Evolutionary conservation across 345 rosid genomes (phyloP).

Genomic region (Salix dunnii): DNA sequence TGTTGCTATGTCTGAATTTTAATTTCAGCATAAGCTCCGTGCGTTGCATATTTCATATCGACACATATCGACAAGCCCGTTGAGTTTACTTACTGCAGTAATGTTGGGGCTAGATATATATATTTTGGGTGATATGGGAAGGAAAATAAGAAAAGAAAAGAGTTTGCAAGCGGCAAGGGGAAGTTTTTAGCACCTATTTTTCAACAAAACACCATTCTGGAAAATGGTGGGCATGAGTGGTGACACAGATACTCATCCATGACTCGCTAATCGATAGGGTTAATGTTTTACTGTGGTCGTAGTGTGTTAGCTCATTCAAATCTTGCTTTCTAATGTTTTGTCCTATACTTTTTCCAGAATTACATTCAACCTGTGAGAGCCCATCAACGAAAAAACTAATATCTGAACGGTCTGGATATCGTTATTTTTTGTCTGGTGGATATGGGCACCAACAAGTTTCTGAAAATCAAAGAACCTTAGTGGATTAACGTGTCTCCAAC

Average conservation of each 20-base stretch:
- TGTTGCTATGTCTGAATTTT: not conserved
- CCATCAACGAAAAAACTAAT: too few species aligned
- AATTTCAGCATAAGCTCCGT: not conserved
- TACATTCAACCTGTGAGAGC: too few species aligned
- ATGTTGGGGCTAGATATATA: not conserved
- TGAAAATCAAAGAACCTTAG: not conserved
- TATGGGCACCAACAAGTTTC: not conserved
- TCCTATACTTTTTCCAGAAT: not conserved
- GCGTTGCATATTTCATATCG: not conserved
- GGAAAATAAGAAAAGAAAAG: not conserved
- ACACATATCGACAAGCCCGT: not conserved
- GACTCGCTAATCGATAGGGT: not conserved
- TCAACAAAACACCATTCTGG: not conserved
- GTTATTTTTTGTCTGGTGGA: not conserved
- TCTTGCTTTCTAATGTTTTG: not conserved
- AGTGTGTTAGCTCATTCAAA: too few species aligned
- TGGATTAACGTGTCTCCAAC: conserved; percentile 11
- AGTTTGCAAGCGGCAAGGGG: not conserved
- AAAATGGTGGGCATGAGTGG: not conserved
- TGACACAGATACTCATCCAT: not conserved
- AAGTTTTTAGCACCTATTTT: not conserved
- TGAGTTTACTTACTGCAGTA: not conserved
- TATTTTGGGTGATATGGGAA: not conserved
- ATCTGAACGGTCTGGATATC: not conserved
- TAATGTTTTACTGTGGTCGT: not conserved